These are phyloP conservation scores for Fraxinus sp. DNA, from an alignment of 305 asterid genomes.

Conservation along the genomic window DNA sequence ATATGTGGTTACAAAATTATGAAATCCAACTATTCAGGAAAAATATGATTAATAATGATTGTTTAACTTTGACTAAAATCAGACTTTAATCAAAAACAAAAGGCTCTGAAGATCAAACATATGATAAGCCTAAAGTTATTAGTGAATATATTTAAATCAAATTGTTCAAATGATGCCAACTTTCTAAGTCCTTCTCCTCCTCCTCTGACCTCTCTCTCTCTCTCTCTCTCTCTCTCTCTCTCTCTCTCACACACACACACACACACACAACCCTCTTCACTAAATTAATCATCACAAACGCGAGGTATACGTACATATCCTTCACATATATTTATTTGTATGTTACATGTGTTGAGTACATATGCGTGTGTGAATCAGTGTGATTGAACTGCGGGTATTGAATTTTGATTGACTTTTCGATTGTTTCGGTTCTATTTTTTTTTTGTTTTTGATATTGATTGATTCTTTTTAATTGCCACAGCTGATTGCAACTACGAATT, in stretches of 20 bases:
- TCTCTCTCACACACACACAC: background rate
- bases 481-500: background rate
- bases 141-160: background rate
- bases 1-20: no score
- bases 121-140: no score
- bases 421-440: background rate
- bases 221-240: background rate
- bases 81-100: no score
- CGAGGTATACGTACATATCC: background rate
- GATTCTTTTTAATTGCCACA: background rate
- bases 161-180: background rate
- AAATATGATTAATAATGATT: no score
- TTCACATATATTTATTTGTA: background rate
- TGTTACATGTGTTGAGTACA: background rate
- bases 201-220: background rate
- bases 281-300: background rate
- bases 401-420: constrained; percentile 2
- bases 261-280: background rate
- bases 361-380: background rate
- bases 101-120: no score
- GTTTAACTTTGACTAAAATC: no score
- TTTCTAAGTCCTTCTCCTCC: background rate
- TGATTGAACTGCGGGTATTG: background rate
- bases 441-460: background rate
- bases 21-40: no score